These are phyloP conservation scores for Suillus americanus DNA, from an alignment of 768 basidiomycete species.

Conservation along the genomic window DNA sequence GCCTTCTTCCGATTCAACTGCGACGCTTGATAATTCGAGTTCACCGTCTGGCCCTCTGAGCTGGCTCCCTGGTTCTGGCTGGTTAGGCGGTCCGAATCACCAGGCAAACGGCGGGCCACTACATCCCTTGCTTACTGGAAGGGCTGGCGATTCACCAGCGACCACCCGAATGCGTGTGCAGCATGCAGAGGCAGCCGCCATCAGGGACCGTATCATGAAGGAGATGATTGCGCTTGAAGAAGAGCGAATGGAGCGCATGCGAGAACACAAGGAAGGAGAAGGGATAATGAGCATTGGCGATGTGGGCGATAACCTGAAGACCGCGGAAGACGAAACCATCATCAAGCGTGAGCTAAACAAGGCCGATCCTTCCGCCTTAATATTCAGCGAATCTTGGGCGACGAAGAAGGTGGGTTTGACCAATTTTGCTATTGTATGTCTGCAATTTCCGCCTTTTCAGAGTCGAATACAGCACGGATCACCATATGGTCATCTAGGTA, in stretches of 20 bases:
- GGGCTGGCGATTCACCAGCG: constrained; percentile 29
- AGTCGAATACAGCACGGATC: constrained; percentile 90
- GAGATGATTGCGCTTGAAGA: constrained; percentile 98
- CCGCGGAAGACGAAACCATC: constrained; percentile 89
- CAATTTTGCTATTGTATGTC: constrained; percentile 9
- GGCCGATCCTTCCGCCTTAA: constrained; percentile 92
- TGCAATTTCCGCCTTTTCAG: constrained; percentile 32
- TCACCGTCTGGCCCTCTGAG: constrained; percentile 35
- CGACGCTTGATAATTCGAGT: constrained; percentile 9
- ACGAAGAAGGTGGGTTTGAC: constrained; percentile 73
- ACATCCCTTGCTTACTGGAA: constrained; percentile 32
- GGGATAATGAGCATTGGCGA: constrained; percentile 60
- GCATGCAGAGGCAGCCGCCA: constrained; percentile 81
- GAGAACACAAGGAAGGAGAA: constrained; percentile 64
- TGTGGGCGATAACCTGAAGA: constrained; percentile 54
- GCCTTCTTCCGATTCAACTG: constrained; percentile 15
- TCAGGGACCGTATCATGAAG: constrained; percentile 94
- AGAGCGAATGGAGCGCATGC: constrained; percentile 94
- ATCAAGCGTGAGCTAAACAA: constrained; percentile 92
- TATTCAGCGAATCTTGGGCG: constrained; percentile 94
- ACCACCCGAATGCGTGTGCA: constrained; percentile 70
- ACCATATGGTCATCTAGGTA: constrained; percentile 94
- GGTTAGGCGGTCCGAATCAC: constrained; percentile 35
- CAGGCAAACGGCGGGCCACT: constrained; percentile 24
- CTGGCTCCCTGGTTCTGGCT: constrained; percentile 58